Percentiles rank a stretch among this genome's conserved stretches.
Conservation (phyloP, 2,329 filamentous ascomycete species). For the Mycosphaerelloides madeirae region DNA sequence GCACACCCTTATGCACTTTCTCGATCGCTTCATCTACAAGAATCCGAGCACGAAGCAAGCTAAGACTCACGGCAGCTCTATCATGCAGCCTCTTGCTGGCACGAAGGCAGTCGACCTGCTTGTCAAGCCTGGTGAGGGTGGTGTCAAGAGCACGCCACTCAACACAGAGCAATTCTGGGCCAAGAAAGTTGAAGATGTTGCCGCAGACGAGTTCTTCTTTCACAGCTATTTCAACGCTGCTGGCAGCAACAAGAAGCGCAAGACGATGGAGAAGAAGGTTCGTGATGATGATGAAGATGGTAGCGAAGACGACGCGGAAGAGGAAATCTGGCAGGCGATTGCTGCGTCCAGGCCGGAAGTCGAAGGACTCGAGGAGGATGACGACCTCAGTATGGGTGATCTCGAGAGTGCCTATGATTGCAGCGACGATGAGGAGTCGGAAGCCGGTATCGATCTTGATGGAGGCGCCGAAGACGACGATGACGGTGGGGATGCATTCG, state of each 20-base stretch:
- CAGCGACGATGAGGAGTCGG: constrained; percentile 42
- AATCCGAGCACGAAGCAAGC: constrained; percentile 68
- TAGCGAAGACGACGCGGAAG: constrained; percentile 43
- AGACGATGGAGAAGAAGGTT: constrained; percentile 54
- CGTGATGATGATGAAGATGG: constrained; percentile 41
- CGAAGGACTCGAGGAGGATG: constrained; percentile 58
- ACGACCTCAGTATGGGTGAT: constrained; percentile 51
- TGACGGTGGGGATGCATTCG: constrained; percentile 40
- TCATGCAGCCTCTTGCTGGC: constrained; percentile 88
- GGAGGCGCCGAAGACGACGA: constrained; percentile 39
- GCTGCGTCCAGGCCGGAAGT: constrained; percentile 75
- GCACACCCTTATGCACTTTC: constrained; percentile 88
- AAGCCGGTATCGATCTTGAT: constrained; percentile 44
- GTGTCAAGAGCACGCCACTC: constrained; percentile 50
- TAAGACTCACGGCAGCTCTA: constrained; percentile 71
- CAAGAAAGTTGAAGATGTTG: constrained; percentile 80
- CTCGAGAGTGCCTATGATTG: constrained; percentile 35
- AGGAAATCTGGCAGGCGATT: constrained; percentile 88
- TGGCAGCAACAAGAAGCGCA: constrained; percentile 51
- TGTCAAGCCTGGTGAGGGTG: constrained; percentile 51
- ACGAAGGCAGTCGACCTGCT: constrained; percentile 57
- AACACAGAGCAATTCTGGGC: constrained; percentile 91
- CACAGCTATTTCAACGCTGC: constrained; percentile 85
- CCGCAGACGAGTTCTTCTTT: constrained; percentile 94
- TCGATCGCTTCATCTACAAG: constrained; percentile 97